These are phyloP conservation scores for Podaxis sp. DNA, from an alignment of 768 basidiomycete genomes.

Conservation along the genomic window DNA sequence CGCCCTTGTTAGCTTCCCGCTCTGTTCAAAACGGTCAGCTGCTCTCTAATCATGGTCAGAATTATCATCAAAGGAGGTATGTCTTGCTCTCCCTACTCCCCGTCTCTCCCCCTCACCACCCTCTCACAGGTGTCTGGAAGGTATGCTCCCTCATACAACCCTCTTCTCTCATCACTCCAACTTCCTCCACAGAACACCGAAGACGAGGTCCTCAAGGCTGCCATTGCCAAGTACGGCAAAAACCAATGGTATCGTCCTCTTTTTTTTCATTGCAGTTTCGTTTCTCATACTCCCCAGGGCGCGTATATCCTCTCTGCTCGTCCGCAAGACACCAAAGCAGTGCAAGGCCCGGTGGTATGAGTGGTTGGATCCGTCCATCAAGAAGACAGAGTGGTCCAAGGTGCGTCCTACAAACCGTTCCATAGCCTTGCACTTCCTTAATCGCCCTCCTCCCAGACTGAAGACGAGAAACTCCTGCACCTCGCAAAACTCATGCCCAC, in stretches of 20 bases:
- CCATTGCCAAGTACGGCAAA: constrained; percentile 96
- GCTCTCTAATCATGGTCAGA: constrained; percentile 59
- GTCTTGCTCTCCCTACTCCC: constrained; percentile 23
- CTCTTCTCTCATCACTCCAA: constrained; percentile 16
- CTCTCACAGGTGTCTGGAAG: constrained; percentile 73
- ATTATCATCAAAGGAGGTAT: constrained; percentile 90
- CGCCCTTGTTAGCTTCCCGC: background rate
- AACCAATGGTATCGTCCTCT: constrained; percentile 74
- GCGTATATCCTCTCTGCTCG: constrained; percentile 95
- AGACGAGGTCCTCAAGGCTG: constrained; percentile 98
- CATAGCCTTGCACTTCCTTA: constrained; percentile 1
- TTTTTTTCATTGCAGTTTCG: background rate
- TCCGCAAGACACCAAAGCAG: constrained; percentile 98
- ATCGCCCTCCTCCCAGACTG: constrained; percentile 55
- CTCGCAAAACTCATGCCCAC: constrained; percentile 99
- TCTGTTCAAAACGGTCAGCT: background rate
- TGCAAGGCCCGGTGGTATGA: constrained; percentile 99
- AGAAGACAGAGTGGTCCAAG: constrained; percentile 99
- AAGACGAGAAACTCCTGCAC: constrained; percentile 97
- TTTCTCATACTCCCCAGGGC: constrained; percentile 56
- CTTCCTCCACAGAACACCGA: constrained; percentile 72
- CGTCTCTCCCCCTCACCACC: constrained; percentile 13
- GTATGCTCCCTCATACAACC: constrained; percentile 32
- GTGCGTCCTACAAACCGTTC: constrained; percentile 36
- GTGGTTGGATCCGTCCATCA: constrained; percentile 99